Conservation (phyloP, 148 eudicot species). For the Pharnaceum exiguum region DNA sequence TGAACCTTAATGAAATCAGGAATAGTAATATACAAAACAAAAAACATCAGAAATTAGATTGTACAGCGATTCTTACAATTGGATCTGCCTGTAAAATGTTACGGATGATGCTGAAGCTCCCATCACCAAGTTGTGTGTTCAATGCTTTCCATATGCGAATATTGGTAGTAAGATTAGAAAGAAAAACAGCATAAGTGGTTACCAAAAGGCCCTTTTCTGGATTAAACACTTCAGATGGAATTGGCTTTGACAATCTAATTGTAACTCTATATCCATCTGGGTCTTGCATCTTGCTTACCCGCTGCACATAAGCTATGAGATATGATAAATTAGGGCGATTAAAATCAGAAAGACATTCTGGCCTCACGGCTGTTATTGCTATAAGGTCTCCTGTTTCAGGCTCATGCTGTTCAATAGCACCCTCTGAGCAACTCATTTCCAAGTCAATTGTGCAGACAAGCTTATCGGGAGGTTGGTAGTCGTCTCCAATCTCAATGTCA, state of each 20-base stretch:
- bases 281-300: constrained; percentile 1
- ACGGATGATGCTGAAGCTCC: constrained; percentile 11
- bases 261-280: constrained; percentile 2
- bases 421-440: neutral
- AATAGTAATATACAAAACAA: too few relatives aligned
- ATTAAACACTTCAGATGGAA: constrained; percentile 5
- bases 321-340: neutral
- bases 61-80: constrained; percentile 5
- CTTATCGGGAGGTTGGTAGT: constrained; percentile 6
- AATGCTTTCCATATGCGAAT: constrained; percentile 19
- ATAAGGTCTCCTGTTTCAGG: constrained; percentile 15
- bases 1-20: neutral
- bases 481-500: constrained; percentile 1
- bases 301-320: constrained; percentile 4
- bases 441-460: constrained; percentile 5
- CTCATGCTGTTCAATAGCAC: constrained; percentile 2
- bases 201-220: neutral
- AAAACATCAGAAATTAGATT: too few relatives aligned
- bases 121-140: constrained; percentile 7
- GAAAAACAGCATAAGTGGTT: neutral
- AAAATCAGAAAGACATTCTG: constrained; percentile 4
- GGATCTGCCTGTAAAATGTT: constrained; percentile 1
- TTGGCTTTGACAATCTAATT: constrained; percentile 10
- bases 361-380: constrained; percentile 6
- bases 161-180: constrained; percentile 11